Evolutionary conservation across 2,329 filamentous ascomycete genomes (phyloP).

Genomic region (Cyclaneusma minus): DNA sequence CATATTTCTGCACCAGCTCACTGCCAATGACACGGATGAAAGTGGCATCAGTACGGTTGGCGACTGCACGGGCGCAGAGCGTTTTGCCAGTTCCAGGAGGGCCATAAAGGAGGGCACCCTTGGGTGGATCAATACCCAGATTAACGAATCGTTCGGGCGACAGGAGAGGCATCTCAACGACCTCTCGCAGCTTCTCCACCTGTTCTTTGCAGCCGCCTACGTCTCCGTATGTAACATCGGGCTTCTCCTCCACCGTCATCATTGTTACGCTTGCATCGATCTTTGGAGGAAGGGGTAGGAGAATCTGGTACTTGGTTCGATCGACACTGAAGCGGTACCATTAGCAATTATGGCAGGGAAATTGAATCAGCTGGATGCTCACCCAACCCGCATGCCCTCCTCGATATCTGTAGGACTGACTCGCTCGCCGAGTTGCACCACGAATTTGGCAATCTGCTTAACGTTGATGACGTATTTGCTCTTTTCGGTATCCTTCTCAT

Average conservation of each 20-base stretch:
- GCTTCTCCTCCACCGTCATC: conserved; percentile 99
- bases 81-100: conserved; percentile 99
- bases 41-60: conserved; percentile 94
- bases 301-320: conserved; percentile 97
- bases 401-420: conserved; percentile 98
- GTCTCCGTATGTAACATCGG: conserved; percentile 96
- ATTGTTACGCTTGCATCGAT: conserved; percentile 98
- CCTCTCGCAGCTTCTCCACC: conserved; percentile 96
- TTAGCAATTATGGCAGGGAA: neutral
- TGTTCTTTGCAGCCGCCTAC: conserved; percentile 99
- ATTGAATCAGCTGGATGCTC: conserved; percentile 17
- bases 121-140: conserved; percentile 96
- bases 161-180: conserved; percentile 94
- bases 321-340: conserved; percentile 71
- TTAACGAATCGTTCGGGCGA: conserved; percentile 96
- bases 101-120: conserved; percentile 91
- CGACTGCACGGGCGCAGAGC: conserved; percentile 89
- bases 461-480: conserved; percentile 99
- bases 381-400: conserved; percentile 94
- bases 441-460: conserved; percentile 99
- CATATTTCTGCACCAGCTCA: conserved; percentile 96
- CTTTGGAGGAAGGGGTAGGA: conserved; percentile 89
- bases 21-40: conserved; percentile 98
- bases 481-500: conserved; percentile 91
- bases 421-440: conserved; percentile 91